phyloP scores from a whole-genome alignment of 257 asterid species.

The Knoxia roxburghii region DNA sequence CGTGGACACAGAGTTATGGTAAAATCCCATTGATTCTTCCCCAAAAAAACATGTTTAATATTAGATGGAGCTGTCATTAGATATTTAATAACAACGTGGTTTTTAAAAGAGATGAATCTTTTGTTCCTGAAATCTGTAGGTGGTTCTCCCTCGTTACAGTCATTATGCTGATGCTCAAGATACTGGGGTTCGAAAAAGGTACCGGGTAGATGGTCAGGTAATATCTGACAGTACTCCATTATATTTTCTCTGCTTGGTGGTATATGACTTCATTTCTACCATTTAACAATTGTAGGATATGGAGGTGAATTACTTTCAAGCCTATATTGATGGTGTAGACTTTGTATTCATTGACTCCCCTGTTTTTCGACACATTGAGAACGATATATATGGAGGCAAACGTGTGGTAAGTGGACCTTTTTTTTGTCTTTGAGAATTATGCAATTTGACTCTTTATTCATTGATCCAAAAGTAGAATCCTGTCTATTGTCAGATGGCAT shows the following conservation, averaged over 20 bases:
- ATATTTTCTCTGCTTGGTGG: slow-evolving; percentile 1
- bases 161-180: slow-evolving; percentile 68
- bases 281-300: slow-evolving; percentile 51
- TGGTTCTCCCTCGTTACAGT: slow-evolving; percentile 76
- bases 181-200: slow-evolving; percentile 65
- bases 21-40: slow-evolving; percentile 15
- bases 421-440: slow-evolving; percentile 8
- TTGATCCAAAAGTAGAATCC: not conserved
- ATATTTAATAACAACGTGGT: too few species aligned
- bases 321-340: slow-evolving; percentile 91
- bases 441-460: not conserved
- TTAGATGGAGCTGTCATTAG: not conserved
- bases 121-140: slow-evolving; percentile 43
- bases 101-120: slow-evolving; percentile 4
- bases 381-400: slow-evolving; percentile 76
- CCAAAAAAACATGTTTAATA: slow-evolving; percentile 7
- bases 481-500: slow-evolving; percentile 1
- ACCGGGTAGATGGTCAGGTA: slow-evolving; percentile 87
- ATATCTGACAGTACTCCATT: slow-evolving; percentile 14
- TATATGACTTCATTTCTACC: slow-evolving; percentile 19
- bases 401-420: slow-evolving; percentile 46
- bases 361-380: slow-evolving; percentile 47
- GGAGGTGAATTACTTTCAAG: slow-evolving; percentile 83
- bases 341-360: slow-evolving; percentile 84
- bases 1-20: slow-evolving; percentile 99